Base-by-base conservation (phyloP, 371 early-diverging fungal genomes). In the Rhizopus stolonifer region DNA sequence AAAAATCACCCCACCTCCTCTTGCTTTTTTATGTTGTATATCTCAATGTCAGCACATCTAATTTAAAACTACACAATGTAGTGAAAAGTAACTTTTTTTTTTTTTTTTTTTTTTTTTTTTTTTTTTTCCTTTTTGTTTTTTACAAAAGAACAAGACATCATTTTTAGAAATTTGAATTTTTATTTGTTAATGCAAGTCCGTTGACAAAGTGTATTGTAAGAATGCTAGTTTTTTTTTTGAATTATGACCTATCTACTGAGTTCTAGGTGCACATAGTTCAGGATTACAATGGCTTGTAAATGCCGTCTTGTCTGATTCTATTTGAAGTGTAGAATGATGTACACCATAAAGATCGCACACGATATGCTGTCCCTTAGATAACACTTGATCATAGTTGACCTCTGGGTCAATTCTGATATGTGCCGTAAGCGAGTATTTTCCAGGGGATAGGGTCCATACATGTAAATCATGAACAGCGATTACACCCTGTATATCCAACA, bases 361-460 rank as follows among this genome's bases (percentile, higher is more conserved):
- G 23, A 86, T 67, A 29, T 80, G 76, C 49, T 87, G 87, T 2
- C 85, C 82, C 47, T 71, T 72, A 0, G 64, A 59, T 32, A 87
- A 55, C 14, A 88, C 70, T 13, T 74, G 65, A 49, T 81, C 81
- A 61, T 79, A 80, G 25, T 48, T 51, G 33, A 54, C 34, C 14
- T 55, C 51, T 4, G 49, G 57, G 19, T 60, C 57, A 25, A 66
- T 55, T 13, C 49, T 58, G 31, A 77, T 66, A 58, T 79, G 80
- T 8, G 71, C 80, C 4, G 78, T 73, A 18, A 80, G 61, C 0
- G 78, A 69, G 15, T 54, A 58, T 54, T 87, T 88, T 45, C 89
- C 90, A 19, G 84, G 77, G 0, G 88, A 87, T 56, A 90, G 64
- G 25, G 76, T 80, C 91, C 91, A 90, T 25, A 86, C 76, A 49